A percentile compares a stretch with the other conserved stretches of the same genome.
Conservation (phyloP, 345 rosid species). For the Pugionium dolabratum region DNA sequence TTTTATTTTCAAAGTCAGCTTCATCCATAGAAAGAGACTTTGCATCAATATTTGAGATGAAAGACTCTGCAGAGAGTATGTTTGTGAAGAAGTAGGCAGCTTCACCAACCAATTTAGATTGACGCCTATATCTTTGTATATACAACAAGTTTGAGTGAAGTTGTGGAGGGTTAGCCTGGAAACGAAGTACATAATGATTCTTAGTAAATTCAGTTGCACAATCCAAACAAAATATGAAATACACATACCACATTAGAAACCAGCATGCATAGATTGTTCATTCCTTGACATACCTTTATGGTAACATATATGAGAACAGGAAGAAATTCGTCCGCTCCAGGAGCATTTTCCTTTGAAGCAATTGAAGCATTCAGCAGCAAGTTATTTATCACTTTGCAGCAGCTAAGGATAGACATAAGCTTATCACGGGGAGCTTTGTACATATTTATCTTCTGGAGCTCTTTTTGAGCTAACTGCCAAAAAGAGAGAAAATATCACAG, state of each 20-base stretch:
- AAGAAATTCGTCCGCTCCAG: conserved; percentile 98
- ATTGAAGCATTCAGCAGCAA: conserved; percentile 75
- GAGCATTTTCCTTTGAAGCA: conserved; percentile 75
- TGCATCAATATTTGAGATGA: conserved; percentile 79
- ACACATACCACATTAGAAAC: conserved; percentile 9
- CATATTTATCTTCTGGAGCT: conserved; percentile 91
- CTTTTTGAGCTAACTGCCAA: conserved; percentile 92
- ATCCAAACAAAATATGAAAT: neutral
- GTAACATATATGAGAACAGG: conserved; percentile 91
- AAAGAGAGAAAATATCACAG: conserved; percentile 23
- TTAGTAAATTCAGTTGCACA: conserved; percentile 3
- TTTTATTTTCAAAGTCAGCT: conserved; percentile 63
- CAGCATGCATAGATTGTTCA: conserved; percentile 16
- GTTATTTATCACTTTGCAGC: conserved; percentile 94
- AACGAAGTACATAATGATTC: conserved; percentile 18
- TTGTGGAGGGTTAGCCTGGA: conserved; percentile 94
- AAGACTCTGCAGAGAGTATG: conserved; percentile 85
- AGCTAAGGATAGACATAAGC: conserved; percentile 86
- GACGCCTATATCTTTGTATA: conserved; percentile 76
- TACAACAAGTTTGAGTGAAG: conserved; percentile 79
- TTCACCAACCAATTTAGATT: conserved; percentile 77
- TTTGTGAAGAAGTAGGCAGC: conserved; percentile 81
- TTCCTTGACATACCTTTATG: conserved; percentile 56
- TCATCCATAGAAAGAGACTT: conserved; percentile 73
- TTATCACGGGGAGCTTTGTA: conserved; percentile 99